Percentiles rank a stretch among this genome's conserved stretches.
phyloP scores from a whole-genome alignment of 345 rosid genomes.

The Eucalyptus marginata region DNA sequence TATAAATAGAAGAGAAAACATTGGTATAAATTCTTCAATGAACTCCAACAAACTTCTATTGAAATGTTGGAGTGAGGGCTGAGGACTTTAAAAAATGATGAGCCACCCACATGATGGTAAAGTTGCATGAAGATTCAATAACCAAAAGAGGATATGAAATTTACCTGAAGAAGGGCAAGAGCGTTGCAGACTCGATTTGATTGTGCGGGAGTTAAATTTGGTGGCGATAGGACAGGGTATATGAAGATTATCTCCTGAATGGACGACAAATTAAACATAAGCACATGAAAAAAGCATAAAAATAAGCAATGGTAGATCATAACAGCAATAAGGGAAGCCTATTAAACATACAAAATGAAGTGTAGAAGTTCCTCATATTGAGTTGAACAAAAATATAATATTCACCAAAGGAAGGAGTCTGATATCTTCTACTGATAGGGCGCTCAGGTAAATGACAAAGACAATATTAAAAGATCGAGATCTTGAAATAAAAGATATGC shows the following conservation, averaged over 20 bases:
- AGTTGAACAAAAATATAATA: neutral
- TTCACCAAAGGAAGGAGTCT: neutral
- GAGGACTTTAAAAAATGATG: neutral
- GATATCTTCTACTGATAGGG: neutral
- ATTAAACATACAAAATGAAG: neutral
- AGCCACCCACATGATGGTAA: neutral
- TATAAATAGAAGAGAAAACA: neutral
- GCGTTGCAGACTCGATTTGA: conserved; percentile 98
- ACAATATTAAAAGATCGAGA: neutral
- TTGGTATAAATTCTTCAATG: neutral
- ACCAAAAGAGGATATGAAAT: neutral
- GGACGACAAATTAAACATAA: neutral
- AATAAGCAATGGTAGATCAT: neutral
- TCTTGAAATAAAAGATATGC: neutral
- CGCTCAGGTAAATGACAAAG: neutral
- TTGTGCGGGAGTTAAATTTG: conserved; percentile 77
- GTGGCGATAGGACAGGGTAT: conserved; percentile 93
- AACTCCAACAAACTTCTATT: neutral
- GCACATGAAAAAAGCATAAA: neutral
- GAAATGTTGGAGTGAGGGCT: neutral
- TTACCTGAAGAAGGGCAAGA: conserved; percentile 97
- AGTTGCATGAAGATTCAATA: neutral
- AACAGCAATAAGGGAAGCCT: neutral
- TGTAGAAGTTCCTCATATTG: neutral
- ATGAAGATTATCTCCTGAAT: conserved; percentile 93